A percentile compares a stretch with the other conserved stretches of the same genome.
phyloP scores from a whole-genome alignment of 2,329 filamentous ascomycete genomes.

The Massarina eburnea region DNA sequence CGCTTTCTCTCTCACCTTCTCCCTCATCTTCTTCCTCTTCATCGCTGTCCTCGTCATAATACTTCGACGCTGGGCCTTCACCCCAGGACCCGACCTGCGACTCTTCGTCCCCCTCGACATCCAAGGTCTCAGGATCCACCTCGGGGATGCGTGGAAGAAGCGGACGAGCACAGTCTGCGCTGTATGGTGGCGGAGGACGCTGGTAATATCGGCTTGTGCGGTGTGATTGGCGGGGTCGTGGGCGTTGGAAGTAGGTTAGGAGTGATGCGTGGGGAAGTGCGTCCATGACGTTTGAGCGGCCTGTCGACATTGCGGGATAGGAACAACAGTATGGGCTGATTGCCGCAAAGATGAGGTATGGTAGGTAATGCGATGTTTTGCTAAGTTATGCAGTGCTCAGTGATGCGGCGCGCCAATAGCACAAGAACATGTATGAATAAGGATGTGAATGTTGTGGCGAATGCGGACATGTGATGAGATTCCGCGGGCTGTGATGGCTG shows the following conservation, averaged over 20 bases:
- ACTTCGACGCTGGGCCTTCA: constrained; percentile 4
- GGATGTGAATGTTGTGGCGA: constrained; percentile 1
- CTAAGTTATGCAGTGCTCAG: constrained; percentile 6
- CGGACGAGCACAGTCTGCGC: not conserved
- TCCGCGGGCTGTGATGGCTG: not conserved
- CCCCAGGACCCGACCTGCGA: constrained; percentile 13
- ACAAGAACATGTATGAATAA: not conserved
- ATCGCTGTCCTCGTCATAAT: not conserved
- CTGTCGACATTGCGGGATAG: constrained; percentile 4
- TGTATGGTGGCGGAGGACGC: constrained; percentile 2
- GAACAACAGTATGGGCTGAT: not conserved
- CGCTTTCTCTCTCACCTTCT: not conserved
- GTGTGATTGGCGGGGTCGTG: not conserved
- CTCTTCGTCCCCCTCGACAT: constrained; percentile 11
- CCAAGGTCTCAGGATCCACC: not conserved
- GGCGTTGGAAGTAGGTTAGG: constrained; percentile 14
- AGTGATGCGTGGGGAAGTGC: constrained; percentile 15
- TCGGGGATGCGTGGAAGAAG: constrained; percentile 5
- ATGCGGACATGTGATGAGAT: not conserved
- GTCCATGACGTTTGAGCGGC: constrained; percentile 6
- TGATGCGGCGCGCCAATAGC: constrained; percentile 6
- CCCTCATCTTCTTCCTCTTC: constrained; percentile 1
- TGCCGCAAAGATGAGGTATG: not conserved
- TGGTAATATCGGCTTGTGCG: not conserved
- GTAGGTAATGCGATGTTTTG: not conserved